Evolutionary conservation across 2,329 filamentous ascomycete genomes (phyloP).

Genomic region (Ilyonectria mors-panacis): DNA sequence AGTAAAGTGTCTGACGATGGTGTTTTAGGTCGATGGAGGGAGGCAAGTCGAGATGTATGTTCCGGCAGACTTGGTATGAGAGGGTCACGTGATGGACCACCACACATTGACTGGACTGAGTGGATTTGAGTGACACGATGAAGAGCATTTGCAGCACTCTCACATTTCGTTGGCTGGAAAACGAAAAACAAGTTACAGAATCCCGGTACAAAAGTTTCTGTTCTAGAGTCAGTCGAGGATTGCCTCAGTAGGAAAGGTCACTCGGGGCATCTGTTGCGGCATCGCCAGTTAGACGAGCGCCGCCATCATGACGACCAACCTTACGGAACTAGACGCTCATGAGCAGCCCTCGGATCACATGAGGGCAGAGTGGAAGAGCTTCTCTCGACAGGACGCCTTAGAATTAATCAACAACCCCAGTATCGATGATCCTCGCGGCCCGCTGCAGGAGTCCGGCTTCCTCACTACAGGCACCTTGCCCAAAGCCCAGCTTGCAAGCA

Average conservation of each 20-base stretch:
- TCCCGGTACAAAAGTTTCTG: too few relatives aligned
- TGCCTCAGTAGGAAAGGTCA: too few relatives aligned
- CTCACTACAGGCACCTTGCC: constrained; percentile 61
- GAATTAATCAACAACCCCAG: constrained; percentile 67
- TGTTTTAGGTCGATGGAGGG: neutral
- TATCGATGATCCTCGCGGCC: constrained; percentile 68
- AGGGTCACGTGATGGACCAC: constrained; percentile 27
- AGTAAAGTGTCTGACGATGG: neutral
- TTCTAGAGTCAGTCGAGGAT: neutral
- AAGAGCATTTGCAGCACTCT: constrained; percentile 4
- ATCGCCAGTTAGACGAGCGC: neutral
- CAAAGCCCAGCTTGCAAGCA: constrained; percentile 57
- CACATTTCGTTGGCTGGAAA: neutral
- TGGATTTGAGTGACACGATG: constrained; percentile 21
- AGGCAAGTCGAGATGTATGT: neutral
- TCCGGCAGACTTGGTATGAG: neutral
- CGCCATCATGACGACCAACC: constrained; percentile 46
- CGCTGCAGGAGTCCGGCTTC: constrained; percentile 61
- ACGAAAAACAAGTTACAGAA: neutral
- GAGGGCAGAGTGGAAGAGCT: constrained; percentile 81
- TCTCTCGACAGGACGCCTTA: constrained; percentile 71
- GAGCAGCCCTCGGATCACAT: constrained; percentile 82
- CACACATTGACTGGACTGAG: constrained; percentile 20
- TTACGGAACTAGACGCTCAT: constrained; percentile 77
- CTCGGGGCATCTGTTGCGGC: neutral